Evolutionary conservation across 1,284 basidiomycete genomes (phyloP), one percentile per base, ranked within the genome.

Genomic region (Limonomyces culmigenus): DNA sequence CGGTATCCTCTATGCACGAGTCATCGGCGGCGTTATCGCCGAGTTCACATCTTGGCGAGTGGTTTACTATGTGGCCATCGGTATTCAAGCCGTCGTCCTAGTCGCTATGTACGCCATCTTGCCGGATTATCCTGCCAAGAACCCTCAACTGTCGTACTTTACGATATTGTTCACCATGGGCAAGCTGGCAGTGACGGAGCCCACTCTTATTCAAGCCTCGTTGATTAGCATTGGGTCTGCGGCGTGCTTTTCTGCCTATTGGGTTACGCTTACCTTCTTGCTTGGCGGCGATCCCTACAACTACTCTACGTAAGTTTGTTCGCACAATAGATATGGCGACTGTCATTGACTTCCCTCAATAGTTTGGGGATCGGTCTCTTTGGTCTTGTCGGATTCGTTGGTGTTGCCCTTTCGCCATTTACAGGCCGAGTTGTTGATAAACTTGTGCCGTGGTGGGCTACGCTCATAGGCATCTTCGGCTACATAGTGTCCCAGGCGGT

Each of bases 211-310:
- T 2, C 67, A 70, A 47, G 60, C 57, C 2, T 58, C 56, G 32
- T 39, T 68, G 4, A 59, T 63, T 34, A 55, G 49, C n/a, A 53
- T 61, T 29, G 54, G 58, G 8, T 56, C 55, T 2, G 59, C 55
- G 41, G 58, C 59, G 5, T 47, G 53, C 25, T 64, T 62, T 38
- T 51, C 55, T 3, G 54, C 51, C 40, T 66, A 59, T 49, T 70
- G 67, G 67, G 60, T 65, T 5, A 64, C 62, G 13, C 49, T 69
- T 19, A 70, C 69, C 0, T 70, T 70, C 51, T 52, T 71, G 4
- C 57, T 73, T 6, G 59, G 56, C 25, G 63, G 57, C 3, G 42
- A 56, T 1, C 66, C 65, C 2, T 72, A 70, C 45, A 39, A 62
- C 47, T 67, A 59, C 42, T 54, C 52, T 0, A 58, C 56, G 56